These are phyloP conservation scores for Ceratocystiopsis minuta DNA, from an alignment of 2,329 filamentous ascomycete genomes.

Conservation along the genomic window DNA sequence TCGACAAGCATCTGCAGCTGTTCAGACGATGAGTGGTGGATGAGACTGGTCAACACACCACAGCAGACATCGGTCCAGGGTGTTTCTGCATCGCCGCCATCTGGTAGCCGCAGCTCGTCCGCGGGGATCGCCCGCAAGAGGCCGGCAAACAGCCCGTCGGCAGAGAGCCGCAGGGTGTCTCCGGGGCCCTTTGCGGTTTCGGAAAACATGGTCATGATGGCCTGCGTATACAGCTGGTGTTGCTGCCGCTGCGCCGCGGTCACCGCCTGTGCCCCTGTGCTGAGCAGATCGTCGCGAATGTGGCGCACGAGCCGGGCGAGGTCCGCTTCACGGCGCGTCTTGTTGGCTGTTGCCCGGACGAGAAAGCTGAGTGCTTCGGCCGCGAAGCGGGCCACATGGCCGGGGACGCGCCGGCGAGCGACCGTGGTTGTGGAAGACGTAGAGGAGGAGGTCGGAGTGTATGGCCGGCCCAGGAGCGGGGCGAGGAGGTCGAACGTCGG, in stretches of 20 bases:
- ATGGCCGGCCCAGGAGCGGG: conserved; percentile 61
- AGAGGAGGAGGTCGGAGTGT: not conserved
- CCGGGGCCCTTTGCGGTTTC: conserved; percentile 57
- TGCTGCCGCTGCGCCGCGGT: conserved; percentile 18
- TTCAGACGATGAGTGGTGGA: conserved; percentile 63
- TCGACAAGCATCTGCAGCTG: conserved; percentile 54
- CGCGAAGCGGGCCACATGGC: conserved; percentile 78
- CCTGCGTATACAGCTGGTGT: conserved; percentile 54
- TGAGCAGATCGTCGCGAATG: conserved; percentile 49
- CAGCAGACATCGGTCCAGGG: conserved; percentile 47
- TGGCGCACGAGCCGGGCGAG: conserved; percentile 55
- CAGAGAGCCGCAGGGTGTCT: conserved; percentile 39
- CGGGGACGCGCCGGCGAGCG: conserved; percentile 47
- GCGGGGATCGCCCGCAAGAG: conserved; percentile 33
- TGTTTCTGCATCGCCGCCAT: too few relatives aligned
- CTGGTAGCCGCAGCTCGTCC: conserved; percentile 21
- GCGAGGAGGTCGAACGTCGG: conserved; percentile 72
- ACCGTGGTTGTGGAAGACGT: not conserved
- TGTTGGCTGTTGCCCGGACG: conserved; percentile 68
- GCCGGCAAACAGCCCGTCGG: conserved; percentile 31
- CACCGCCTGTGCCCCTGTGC: conserved; percentile 21
- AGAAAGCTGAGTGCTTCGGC: conserved; percentile 92
- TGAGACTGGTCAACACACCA: conserved; percentile 61
- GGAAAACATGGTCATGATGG: conserved; percentile 79
- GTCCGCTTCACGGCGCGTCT: conserved; percentile 50